phyloP scores from a whole-genome alignment of 805 yeast genomes.

The Jamesozyma rosinii region DNA sequence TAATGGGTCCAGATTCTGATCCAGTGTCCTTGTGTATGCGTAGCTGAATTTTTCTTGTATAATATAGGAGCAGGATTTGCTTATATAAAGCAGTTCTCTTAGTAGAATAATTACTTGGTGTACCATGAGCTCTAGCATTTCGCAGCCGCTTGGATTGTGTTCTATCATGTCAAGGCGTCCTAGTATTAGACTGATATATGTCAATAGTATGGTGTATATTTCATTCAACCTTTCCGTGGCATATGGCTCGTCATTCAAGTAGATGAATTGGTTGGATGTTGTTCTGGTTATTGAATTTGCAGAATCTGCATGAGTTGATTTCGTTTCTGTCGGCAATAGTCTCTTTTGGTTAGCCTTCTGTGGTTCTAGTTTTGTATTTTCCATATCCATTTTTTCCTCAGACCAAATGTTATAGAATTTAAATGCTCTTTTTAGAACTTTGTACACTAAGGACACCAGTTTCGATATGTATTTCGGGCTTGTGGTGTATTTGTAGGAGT shows the following conservation, averaged over 20 bases:
- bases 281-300: neutral
- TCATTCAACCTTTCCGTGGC: conserved; percentile 58
- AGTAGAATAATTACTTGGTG: conserved; percentile 60
- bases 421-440: conserved; percentile 56
- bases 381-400: conserved; percentile 44
- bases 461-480: conserved; percentile 50
- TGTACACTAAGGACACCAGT: conserved; percentile 53
- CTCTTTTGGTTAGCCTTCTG: neutral
- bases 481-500: conserved; percentile 59
- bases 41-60: conserved; percentile 26
- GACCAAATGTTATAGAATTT: conserved; percentile 67
- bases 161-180: conserved; percentile 76
- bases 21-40: conserved; percentile 26
- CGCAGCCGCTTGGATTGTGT: conserved; percentile 62
- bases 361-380: conserved; percentile 6
- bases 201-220: conserved; percentile 48
- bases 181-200: conserved; percentile 55
- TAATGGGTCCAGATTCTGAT: conserved; percentile 45
- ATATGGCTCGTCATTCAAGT: conserved; percentile 39
- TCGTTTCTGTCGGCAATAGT: neutral
- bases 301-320: neutral
- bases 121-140: conserved; percentile 52
- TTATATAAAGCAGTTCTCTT: conserved; percentile 53
- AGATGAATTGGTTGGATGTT: neutral
- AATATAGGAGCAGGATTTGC: conserved; percentile 38